phyloP scores from a whole-genome alignment of 306 rosid species.

The Castanea sativa region DNA sequence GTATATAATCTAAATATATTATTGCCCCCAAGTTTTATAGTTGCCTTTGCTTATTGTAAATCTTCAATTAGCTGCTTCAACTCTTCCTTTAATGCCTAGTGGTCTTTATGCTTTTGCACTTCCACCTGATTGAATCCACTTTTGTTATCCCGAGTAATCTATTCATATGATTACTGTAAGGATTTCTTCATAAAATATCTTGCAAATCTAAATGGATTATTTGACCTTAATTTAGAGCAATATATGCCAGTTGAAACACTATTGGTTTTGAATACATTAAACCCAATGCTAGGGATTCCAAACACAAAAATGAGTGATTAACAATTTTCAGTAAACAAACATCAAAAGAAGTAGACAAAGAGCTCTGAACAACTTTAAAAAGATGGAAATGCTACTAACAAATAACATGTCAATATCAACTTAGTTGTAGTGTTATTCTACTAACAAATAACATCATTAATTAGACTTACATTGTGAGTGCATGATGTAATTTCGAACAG shows the following conservation, averaged over 20 bases:
- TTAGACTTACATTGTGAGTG: background rate
- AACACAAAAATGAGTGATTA: background rate
- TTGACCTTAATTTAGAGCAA: background rate
- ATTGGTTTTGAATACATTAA: background rate
- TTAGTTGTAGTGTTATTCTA: too few relatives aligned
- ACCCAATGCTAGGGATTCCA: background rate
- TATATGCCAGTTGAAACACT: background rate
- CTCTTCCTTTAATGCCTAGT: too few relatives aligned
- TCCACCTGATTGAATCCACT: too few relatives aligned
- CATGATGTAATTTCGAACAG: background rate
- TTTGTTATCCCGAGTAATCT: background rate
- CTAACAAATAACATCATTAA: too few relatives aligned
- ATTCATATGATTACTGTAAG: background rate
- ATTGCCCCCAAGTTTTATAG: background rate
- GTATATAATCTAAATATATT: background rate
- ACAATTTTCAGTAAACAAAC: too few relatives aligned
- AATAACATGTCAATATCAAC: background rate
- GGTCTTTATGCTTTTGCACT: too few relatives aligned
- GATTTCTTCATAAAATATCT: too few relatives aligned
- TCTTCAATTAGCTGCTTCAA: too few relatives aligned
- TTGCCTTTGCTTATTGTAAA: too few relatives aligned
- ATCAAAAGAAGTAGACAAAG: too few relatives aligned
- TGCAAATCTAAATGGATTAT: background rate
- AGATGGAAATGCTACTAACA: too few relatives aligned
- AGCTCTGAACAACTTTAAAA: too few relatives aligned